A percentile compares a stretch with the other conserved stretches of the same genome.
Evolutionary conservation across 495 filamentous ascomycete genomes (phyloP).

Genomic region (Neurospora tetraspora): DNA sequence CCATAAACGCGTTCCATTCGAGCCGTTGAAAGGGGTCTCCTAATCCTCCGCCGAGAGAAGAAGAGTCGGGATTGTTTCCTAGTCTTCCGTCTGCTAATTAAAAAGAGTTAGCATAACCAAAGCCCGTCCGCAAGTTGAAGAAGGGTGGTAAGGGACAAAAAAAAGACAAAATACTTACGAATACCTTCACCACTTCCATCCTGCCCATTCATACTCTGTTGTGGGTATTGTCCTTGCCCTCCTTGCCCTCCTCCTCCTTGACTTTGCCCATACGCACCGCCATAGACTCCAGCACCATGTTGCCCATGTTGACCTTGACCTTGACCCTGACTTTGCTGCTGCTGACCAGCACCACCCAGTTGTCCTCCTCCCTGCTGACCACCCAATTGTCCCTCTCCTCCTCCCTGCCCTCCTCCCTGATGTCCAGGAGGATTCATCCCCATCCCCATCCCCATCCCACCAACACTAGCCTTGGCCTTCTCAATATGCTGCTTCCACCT

Average conservation of each 20-base stretch:
- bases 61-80: slow-evolving; percentile 4
- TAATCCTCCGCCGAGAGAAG: slow-evolving; percentile 8
- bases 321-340: background rate
- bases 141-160: background rate
- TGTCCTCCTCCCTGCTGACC: background rate
- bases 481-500: slow-evolving; percentile 30
- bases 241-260: background rate
- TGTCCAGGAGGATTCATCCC: background rate
- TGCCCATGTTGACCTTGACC: background rate
- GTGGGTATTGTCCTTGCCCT: background rate
- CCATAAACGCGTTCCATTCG: slow-evolving; percentile 36
- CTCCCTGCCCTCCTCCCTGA: background rate
- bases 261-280: background rate
- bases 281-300: background rate
- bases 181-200: background rate
- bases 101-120: background rate
- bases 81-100: background rate
- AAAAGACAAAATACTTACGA: background rate
- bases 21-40: slow-evolving; percentile 26
- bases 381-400: background rate
- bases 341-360: background rate
- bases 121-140: too few relatives aligned
- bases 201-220: background rate
- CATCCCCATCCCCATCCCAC: background rate
- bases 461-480: slow-evolving; percentile 4